phyloP scores from a whole-genome alignment of 805 yeast species.

The Wickerhamomyces bovis region DNA sequence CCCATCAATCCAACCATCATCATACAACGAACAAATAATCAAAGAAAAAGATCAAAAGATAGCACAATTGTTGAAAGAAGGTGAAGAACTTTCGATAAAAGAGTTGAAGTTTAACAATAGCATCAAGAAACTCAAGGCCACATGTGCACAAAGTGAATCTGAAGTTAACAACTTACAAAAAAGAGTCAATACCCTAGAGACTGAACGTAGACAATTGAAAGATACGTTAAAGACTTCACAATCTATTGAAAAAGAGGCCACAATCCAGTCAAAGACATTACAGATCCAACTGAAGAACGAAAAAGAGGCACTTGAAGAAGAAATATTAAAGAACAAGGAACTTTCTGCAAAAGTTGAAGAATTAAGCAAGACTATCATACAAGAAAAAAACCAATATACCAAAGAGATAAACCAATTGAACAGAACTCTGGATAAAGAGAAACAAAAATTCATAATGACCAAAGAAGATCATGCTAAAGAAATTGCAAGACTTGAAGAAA shows the following conservation, averaged over 20 bases:
- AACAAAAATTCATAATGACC: slow-evolving; percentile 22
- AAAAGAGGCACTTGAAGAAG: slow-evolving; percentile 17
- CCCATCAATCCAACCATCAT: background rate
- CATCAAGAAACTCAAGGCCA: slow-evolving; percentile 54
- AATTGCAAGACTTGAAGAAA: slow-evolving; percentile 55
- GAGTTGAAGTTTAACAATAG: slow-evolving; percentile 65
- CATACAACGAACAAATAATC: slow-evolving; percentile 1
- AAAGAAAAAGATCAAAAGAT: slow-evolving; percentile 51
- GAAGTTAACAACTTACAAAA: slow-evolving; percentile 19
- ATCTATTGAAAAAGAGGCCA: slow-evolving; percentile 21
- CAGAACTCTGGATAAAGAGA: slow-evolving; percentile 29
- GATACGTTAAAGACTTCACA: slow-evolving; percentile 24
- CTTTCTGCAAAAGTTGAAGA: slow-evolving; percentile 22
- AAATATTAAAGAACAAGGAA: slow-evolving; percentile 16
- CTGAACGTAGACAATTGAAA: slow-evolving; percentile 20
- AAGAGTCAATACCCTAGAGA: slow-evolving; percentile 14
- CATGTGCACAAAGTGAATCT: slow-evolving; percentile 34
- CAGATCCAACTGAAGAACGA: slow-evolving; percentile 16
- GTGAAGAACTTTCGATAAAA: slow-evolving; percentile 61
- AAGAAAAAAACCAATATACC: slow-evolving; percentile 17
- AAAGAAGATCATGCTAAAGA: slow-evolving; percentile 32
- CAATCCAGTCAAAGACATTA: slow-evolving; percentile 17
- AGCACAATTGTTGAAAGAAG: slow-evolving; percentile 65
- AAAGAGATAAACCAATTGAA: slow-evolving; percentile 27
- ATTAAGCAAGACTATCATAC: slow-evolving; percentile 18